These are phyloP conservation scores for Astrothelium macrocarpum DNA, from an alignment of 495 filamentous ascomycete species.

Conservation along the genomic window DNA sequence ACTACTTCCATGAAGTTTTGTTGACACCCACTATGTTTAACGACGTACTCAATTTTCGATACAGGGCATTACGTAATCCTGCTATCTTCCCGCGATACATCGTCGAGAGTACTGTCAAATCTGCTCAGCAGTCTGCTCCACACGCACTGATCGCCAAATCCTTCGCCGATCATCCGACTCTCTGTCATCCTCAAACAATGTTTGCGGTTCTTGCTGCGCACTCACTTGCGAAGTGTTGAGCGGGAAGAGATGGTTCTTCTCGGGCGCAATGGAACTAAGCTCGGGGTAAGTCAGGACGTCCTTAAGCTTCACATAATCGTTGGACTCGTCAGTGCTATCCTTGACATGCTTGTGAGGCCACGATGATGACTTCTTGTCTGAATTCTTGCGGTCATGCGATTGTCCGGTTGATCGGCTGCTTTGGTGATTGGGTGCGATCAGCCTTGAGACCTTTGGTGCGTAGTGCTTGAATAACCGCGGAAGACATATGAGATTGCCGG, in stretches of 20 bases:
- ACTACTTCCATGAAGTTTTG: neutral
- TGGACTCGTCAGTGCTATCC: neutral
- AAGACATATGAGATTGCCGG: slow-evolving; percentile 1
- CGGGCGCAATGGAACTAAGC: neutral
- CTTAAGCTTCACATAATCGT: neutral
- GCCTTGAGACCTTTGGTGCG: neutral
- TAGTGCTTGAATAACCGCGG: neutral
- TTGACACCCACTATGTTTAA: neutral
- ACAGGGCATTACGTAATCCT: neutral
- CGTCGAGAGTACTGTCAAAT: neutral
- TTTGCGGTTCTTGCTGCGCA: slow-evolving; percentile 2
- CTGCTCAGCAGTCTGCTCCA: neutral
- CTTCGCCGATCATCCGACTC: neutral
- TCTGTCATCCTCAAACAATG: neutral
- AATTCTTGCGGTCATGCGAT: neutral
- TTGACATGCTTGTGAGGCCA: neutral
- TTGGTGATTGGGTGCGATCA: neutral
- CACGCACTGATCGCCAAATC: slow-evolving; percentile 1
- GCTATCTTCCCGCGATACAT: neutral
- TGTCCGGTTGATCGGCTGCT: neutral
- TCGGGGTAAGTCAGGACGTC: neutral
- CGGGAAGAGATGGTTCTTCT: neutral
- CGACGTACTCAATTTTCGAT: neutral
- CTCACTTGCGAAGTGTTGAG: slow-evolving; percentile 3
- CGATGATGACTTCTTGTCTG: slow-evolving; percentile 4